phyloP scores from a whole-genome alignment of 1,284 basidiomycete species.

The Xanthoconium separans region DNA sequence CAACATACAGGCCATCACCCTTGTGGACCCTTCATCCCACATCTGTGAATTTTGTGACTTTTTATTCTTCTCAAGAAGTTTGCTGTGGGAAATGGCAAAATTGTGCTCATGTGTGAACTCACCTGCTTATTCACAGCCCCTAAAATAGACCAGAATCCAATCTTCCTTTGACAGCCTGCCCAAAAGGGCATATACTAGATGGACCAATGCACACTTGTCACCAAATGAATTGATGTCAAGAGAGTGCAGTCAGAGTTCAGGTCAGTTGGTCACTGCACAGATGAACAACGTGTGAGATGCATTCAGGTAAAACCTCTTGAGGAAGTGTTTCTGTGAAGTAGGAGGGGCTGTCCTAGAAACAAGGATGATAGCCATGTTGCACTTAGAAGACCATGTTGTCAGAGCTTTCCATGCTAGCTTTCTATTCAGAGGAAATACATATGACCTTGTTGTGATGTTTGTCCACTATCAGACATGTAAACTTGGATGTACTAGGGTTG shows the following conservation, averaged over 20 bases:
- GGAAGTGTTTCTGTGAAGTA: background rate
- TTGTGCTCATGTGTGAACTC: background rate
- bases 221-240: background rate
- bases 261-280: background rate
- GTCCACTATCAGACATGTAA: background rate
- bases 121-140: too few relatives aligned
- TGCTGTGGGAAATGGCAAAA: background rate
- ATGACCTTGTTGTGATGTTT: background rate
- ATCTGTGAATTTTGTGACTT: background rate
- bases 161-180: background rate
- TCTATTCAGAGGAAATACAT: background rate
- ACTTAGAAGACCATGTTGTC: background rate
- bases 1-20: background rate
- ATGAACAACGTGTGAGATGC: background rate
- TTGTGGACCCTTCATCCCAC: background rate
- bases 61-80: background rate
- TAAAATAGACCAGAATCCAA: background rate
- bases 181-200: background rate
- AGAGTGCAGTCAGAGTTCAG: background rate
- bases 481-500: background rate
- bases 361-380: background rate
- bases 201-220: background rate
- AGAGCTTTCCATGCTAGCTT: background rate
- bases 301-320: background rate
- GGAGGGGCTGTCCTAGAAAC: background rate